These are phyloP conservation scores for Acer negundo DNA, from an alignment of 345 rosid genomes.

Conservation along the genomic window DNA sequence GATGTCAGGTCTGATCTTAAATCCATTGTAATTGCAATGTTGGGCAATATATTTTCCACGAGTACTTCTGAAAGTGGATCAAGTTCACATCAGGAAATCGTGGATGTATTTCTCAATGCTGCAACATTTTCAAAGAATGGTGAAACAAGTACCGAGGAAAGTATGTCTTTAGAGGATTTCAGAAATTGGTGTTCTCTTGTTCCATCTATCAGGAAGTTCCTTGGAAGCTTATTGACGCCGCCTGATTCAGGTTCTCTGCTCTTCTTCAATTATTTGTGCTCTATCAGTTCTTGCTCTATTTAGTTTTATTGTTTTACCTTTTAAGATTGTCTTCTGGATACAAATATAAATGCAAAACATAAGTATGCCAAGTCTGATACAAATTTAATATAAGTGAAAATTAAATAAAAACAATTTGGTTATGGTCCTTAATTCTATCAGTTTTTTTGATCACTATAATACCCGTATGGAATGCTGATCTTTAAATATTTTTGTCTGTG, in stretches of 20 bases:
- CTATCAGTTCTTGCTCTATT: background rate
- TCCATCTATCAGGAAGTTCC: conserved; percentile 78
- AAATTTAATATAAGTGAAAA: background rate
- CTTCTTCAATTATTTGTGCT: conserved; percentile 17
- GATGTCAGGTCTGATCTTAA: conserved; percentile 74
- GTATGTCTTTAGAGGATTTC: conserved; percentile 81
- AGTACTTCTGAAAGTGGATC: conserved; percentile 38
- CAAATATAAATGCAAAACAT: background rate
- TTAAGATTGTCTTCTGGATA: background rate
- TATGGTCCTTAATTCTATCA: background rate
- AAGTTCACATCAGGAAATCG: conserved; percentile 39
- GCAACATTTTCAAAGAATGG: conserved; percentile 56
- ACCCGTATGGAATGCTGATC: background rate
- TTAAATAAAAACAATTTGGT: background rate
- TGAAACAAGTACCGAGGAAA: conserved; percentile 39
- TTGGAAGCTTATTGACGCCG: conserved; percentile 70
- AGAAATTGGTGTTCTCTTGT: conserved; percentile 66
- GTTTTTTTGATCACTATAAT: background rate
- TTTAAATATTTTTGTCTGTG: background rate
- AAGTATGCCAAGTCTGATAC: background rate
- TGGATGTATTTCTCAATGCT: conserved; percentile 53
- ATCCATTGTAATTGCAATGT: conserved; percentile 43
- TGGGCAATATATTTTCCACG: conserved; percentile 47
- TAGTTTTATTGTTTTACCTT: background rate
- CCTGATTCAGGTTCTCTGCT: conserved; percentile 58